Base-by-base conservation (phyloP, 2,329 filamentous ascomycete genomes). In the Ascochyta rabiei region DNA sequence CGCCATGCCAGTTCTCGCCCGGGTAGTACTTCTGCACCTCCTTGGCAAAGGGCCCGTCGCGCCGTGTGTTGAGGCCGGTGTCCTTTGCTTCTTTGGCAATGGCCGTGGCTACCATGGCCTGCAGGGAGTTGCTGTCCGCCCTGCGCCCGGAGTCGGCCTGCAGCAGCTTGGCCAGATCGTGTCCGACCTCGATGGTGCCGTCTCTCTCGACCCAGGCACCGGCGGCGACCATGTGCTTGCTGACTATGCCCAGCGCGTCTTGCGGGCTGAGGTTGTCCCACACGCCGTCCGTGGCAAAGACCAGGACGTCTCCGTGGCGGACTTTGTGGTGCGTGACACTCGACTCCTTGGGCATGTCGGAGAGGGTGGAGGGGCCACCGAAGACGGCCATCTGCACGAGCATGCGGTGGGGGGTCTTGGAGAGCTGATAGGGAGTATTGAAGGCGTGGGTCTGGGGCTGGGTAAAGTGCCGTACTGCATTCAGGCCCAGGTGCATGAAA, bases 361-460 rank as follows among this genome's bases (percentile, higher is more conserved):
- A 88, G 23, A 96, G 84, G 59, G 89, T 89, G 50, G 75, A 72
- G 4, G 74, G 71, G 2, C 84, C 81, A 39, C 93, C 93, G 73
- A 96, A 98, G 24, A 91, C 85, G 12, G 87, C 86, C 66, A 92
- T 89, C 67, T 95, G 90, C 19, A 86, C 85, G 52, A 91, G 84
- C 76, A 96, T 88, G 64, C 84, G 86, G 3, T 89, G 85, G 0
- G 95, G 93, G 7, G 97, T 88, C 48, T 96, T 87, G 48, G 91
- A 93, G 35, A 99, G 84, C 75, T 99, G 95, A 71, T 90, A 99
- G 0, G 95, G 95, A 0, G 95, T 98, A 76, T 99, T 99, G 83
- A 99, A 99, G 38, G 89, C 92, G 75, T 99, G 95, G 0, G 92
- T 97, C 76, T 99, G 95, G 21, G 91, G 89, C 42, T 87, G 84